Base-by-base conservation (phyloP, 2,329 filamentous ascomycete species). In the Phialemoniopsis sp. region DNA sequence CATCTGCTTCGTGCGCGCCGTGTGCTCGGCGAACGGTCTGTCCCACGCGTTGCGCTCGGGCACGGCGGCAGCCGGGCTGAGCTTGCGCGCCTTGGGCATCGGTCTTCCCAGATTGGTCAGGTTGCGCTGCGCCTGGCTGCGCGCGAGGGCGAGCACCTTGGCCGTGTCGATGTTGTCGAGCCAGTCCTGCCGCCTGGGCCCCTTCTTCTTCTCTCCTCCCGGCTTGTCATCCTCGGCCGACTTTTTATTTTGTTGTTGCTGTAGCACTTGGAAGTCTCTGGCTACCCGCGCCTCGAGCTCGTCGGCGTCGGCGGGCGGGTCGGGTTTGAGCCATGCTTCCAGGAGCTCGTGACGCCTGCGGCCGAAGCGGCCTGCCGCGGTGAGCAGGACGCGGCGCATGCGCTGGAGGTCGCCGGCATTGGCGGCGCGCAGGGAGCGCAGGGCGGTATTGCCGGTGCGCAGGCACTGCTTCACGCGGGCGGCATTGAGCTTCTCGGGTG, bases 321-420 rank as follows among this genome's bases (percentile, higher is more conserved):
- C 54, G 1, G 14, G 12, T 9, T 35, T 19, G 10, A 26, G 21
- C 21, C 3, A 7, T 9, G 37, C 14, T 12, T 28, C 17, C 6
- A 26, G 30, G 3, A 83, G 61, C 37, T 68, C 52, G 13, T 73
- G 68, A 32, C 78, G 66, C 28, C 73, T 62, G 40, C 62, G 64
- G 14, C 80, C 80, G 1, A 57, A 48, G 21, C 78, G 67, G 7
- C 74, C 80, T 48, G 80, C 79, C 2, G 66, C 70, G 15, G 66
- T 52, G 32, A 63, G 48, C 26, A 80, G 60, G 8, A 83, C 56
- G 9, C 54, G 60, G 21, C 62, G 54, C 62, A 82, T 67, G 36
- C 68, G 67, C 0, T 45, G 37, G 28, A 62, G 43, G 43, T 76
- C 63, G 28, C 79, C 79, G 10, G 60, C 53, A 45, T 76, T 75